Evolutionary conservation across 345 rosid genomes (phyloP).

Genomic region (sweet orange (Citrus sinensis)): DVS_A1.0 CM039162.1:5018501-5019000

Average conservation of each 20-base stretch:
- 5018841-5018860: slow-evolving; percentile 92
- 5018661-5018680: not conserved
- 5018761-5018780: not conserved
- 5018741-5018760: not conserved
- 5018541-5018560: not conserved
- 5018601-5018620: not conserved
- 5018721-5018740: not conserved
- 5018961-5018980: not conserved
- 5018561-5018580: not conserved
- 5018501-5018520: not conserved
- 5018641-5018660: not conserved
- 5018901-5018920: slow-evolving; percentile 95
- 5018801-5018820: slow-evolving; percentile 50
- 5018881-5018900: slow-evolving; percentile 77
- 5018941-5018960: not conserved
- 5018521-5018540: not conserved
- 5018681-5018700: not conserved
- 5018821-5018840: slow-evolving; percentile 93
- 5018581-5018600: not conserved
- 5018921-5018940: not conserved
- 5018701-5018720: not conserved
- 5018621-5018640: not conserved
- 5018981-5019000: not conserved
- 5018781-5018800: not conserved
- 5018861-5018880: slow-evolving; percentile 89